Percentiles rank a stretch among this genome's conserved stretches.
These are phyloP conservation scores for Fistulifera pelliculosa DNA, from an alignment of 108 stramenopile genomes.

Conservation along the genomic window DNA sequence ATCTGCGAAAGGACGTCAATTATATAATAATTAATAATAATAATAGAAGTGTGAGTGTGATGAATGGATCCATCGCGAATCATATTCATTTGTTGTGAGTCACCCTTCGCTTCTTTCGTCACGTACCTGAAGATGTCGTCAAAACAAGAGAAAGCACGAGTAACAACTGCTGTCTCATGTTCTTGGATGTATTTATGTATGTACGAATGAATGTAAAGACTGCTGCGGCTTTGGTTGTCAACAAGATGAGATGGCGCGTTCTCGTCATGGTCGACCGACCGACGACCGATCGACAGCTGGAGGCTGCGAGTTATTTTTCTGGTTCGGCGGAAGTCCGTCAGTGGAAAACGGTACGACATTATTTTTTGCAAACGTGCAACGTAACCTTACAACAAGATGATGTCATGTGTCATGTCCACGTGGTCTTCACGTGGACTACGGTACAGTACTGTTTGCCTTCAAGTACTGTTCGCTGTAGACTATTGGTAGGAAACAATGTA, in stretches of 20 bases:
- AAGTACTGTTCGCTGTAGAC: too few relatives aligned
- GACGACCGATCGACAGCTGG: slow-evolving; percentile 4
- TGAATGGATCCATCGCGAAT: neutral
- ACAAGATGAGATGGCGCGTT: slow-evolving; percentile 10
- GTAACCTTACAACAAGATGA: too few relatives aligned
- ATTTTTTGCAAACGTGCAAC: too few relatives aligned
- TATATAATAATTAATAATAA: too few relatives aligned
- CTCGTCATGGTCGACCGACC: neutral
- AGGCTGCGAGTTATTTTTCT: neutral
- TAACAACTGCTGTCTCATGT: slow-evolving; percentile 35
- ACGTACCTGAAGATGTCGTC: slow-evolving; percentile 48
- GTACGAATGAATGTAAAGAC: slow-evolving; percentile 19
- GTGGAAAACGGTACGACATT: too few relatives aligned
- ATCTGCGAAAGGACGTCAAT: too few relatives aligned
- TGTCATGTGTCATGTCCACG: too few relatives aligned
- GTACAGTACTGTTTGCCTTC: too few relatives aligned
- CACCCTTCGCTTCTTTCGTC: slow-evolving; percentile 4
- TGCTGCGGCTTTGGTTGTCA: slow-evolving; percentile 14
- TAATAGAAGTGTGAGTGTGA: neutral
- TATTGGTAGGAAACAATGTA: too few relatives aligned
- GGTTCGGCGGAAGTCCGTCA: neutral
- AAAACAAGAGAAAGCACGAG: too few relatives aligned
- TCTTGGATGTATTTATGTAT: too few relatives aligned
- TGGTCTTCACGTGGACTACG: too few relatives aligned
- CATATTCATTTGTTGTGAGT: neutral